phyloP scores from a whole-genome alignment of 257 asterid genomes.

The Ilex asprella region DNA sequence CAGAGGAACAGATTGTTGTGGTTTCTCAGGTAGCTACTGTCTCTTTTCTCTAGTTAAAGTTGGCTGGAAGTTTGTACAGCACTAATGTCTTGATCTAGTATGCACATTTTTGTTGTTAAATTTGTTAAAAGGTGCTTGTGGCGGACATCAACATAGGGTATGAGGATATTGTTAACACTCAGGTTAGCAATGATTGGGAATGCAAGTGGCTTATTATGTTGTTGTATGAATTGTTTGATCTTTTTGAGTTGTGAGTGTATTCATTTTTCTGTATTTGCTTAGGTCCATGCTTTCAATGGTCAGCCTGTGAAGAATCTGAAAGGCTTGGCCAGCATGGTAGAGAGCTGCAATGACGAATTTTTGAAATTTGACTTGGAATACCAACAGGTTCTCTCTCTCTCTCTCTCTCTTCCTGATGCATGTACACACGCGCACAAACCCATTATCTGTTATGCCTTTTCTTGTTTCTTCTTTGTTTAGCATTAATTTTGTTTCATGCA shows the following conservation, averaged over 20 bases:
- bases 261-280: neutral
- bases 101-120: neutral
- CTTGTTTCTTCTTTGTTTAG: neutral
- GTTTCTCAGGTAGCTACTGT: slow-evolving; percentile 21
- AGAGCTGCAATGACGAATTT: slow-evolving; percentile 20
- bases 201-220: neutral
- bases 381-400: slow-evolving; percentile 13
- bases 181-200: slow-evolving; percentile 10
- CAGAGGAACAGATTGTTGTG: slow-evolving; percentile 23
- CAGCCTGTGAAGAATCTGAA: slow-evolving; percentile 20
- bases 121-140: slow-evolving; percentile 18
- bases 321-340: slow-evolving; percentile 24
- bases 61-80: neutral
- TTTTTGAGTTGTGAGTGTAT: neutral
- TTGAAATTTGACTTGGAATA: slow-evolving; percentile 21
- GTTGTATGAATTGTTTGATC: neutral
- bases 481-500: slow-evolving; percentile 1
- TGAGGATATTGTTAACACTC: slow-evolving; percentile 23
- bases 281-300: slow-evolving; percentile 25
- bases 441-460: neutral
- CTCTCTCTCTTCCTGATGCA: no score
- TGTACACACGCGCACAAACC: neutral
- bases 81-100: neutral
- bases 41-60: neutral
- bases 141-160: slow-evolving; percentile 25